These are phyloP conservation scores for Xylaria sp. DNA, from an alignment of 2,329 filamentous ascomycete genomes.

Conservation along the genomic window DNA sequence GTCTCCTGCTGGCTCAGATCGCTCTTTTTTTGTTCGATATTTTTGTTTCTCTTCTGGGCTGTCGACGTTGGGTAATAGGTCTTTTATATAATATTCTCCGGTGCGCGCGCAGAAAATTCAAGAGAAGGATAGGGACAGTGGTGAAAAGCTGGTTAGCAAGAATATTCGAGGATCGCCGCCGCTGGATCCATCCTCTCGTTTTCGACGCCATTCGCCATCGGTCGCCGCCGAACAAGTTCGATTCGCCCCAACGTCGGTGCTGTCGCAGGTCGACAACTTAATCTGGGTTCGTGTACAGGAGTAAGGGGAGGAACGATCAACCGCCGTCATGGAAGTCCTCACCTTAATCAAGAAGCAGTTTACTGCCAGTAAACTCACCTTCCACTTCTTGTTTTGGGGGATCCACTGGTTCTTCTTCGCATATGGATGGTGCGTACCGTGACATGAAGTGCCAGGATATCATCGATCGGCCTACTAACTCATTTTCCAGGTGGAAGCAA, in stretches of 20 bases:
- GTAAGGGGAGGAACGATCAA: slow-evolving; percentile 37
- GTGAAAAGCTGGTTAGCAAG: slow-evolving; percentile 10
- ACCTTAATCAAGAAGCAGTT: slow-evolving; percentile 65
- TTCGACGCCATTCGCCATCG: slow-evolving; percentile 19
- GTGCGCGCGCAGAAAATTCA: slow-evolving; percentile 27
- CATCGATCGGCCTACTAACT: slow-evolving; percentile 4
- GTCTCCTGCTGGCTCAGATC: slow-evolving; percentile 64
- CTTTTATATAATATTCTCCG: slow-evolving; percentile 33
- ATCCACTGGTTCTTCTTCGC: slow-evolving; percentile 80
- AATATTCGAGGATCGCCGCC: slow-evolving; percentile 12
- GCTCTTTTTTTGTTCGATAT: slow-evolving; percentile 49
- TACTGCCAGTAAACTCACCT: slow-evolving; percentile 70
- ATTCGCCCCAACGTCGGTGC: slow-evolving; percentile 33
- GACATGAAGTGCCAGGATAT: too few relatives aligned
- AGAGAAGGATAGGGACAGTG: slow-evolving; percentile 16
- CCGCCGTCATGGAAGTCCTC: slow-evolving; percentile 45
- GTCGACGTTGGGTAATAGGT: slow-evolving; percentile 29
- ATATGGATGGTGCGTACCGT: slow-evolving; percentile 73
- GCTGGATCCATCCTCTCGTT: slow-evolving; percentile 19
- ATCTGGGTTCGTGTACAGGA: slow-evolving; percentile 37
- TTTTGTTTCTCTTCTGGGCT: slow-evolving; percentile 35
- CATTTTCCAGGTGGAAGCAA: slow-evolving; percentile 73
- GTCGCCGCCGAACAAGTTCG: slow-evolving; percentile 19
- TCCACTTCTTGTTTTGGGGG: slow-evolving; percentile 80
- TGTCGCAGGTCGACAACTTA: slow-evolving; percentile 62